These are phyloP conservation scores for Neurospora discreta DNA, from an alignment of 495 filamentous ascomycete genomes.

Conservation along the genomic window DNA sequence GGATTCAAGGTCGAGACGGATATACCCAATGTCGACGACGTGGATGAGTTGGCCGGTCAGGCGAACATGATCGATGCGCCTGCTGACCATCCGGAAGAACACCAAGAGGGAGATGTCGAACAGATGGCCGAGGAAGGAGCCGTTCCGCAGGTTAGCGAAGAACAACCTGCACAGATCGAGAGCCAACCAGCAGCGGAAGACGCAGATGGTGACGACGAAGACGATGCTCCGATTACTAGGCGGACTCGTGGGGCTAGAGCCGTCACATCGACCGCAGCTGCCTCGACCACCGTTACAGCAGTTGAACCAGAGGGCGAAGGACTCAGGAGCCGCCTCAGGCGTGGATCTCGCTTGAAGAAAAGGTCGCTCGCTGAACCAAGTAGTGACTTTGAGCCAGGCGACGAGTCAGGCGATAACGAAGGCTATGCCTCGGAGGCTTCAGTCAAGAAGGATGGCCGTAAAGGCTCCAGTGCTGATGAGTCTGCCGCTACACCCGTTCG, in stretches of 20 bases:
- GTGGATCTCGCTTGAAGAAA: slow-evolving; percentile 35
- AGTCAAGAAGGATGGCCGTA: slow-evolving; percentile 10
- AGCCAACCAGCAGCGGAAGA: slow-evolving; percentile 33
- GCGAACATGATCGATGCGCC: neutral
- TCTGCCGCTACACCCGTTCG: slow-evolving; percentile 31
- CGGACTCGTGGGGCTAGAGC: slow-evolving; percentile 39
- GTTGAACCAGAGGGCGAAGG: slow-evolving; percentile 20
- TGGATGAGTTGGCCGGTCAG: slow-evolving; percentile 4
- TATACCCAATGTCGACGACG: slow-evolving; percentile 21
- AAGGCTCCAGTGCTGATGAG: slow-evolving; percentile 27
- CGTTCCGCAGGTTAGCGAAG: slow-evolving; percentile 1
- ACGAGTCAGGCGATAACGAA: slow-evolving; percentile 46
- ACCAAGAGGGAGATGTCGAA: slow-evolving; percentile 1
- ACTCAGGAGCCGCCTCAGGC: slow-evolving; percentile 31
- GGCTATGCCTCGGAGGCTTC: slow-evolving; percentile 31
- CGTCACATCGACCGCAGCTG: slow-evolving; percentile 6
- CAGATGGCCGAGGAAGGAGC: slow-evolving; percentile 4
- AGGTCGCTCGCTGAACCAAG: slow-evolving; percentile 53
- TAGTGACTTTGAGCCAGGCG: slow-evolving; percentile 79
- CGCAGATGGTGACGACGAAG: slow-evolving; percentile 57
- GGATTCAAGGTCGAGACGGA: slow-evolving; percentile 17
- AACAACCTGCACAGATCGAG: slow-evolving; percentile 16
- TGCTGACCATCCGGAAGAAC: neutral
- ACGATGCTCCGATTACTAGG: slow-evolving; percentile 48
- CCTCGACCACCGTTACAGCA: slow-evolving; percentile 25